Evolutionary conservation across 192 early-diverging fungal genomes (phyloP).

Genomic region (Coemansia guatemalensis): DNA sequence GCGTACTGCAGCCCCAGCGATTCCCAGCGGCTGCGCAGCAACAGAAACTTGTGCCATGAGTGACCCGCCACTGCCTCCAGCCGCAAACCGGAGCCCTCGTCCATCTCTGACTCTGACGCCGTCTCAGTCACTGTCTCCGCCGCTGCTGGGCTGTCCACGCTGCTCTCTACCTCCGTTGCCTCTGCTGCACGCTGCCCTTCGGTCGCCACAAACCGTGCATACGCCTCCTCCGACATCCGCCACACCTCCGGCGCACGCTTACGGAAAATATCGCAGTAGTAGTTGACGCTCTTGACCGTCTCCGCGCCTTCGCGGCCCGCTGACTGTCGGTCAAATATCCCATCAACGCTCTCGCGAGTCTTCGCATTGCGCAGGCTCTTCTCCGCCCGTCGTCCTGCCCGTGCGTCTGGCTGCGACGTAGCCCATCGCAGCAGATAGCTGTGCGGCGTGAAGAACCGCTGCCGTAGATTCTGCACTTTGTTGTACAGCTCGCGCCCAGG

Average conservation of each 20-base stretch:
- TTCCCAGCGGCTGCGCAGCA: slow-evolving; percentile 35
- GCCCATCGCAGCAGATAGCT: slow-evolving; percentile 50
- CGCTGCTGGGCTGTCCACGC: neutral
- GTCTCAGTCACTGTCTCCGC: neutral
- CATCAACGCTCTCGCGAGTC: slow-evolving; percentile 46
- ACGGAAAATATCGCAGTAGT: slow-evolving; percentile 50
- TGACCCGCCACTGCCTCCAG: slow-evolving; percentile 36
- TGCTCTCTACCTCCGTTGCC: neutral
- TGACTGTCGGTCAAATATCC: slow-evolving; percentile 27
- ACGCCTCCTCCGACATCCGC: slow-evolving; percentile 34
- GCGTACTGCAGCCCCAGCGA: slow-evolving; percentile 43
- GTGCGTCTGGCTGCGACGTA: slow-evolving; percentile 22
- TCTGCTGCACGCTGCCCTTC: slow-evolving; percentile 4
- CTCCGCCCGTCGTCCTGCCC: slow-evolving; percentile 23
- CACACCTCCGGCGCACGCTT: slow-evolving; percentile 29
- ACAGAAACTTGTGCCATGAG: slow-evolving; percentile 51
- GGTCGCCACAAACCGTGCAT: slow-evolving; percentile 29
- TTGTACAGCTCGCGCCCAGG: slow-evolving; percentile 49
- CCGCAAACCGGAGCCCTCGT: slow-evolving; percentile 17
- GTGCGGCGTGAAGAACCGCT: slow-evolving; percentile 50
- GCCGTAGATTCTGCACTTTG: slow-evolving; percentile 49
- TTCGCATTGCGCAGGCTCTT: slow-evolving; percentile 45
- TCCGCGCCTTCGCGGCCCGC: slow-evolving; percentile 8
- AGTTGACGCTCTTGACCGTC: slow-evolving; percentile 49
- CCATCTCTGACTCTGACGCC: neutral